phyloP scores from a whole-genome alignment of 495 filamentous ascomycete species.

The Paragyromitra xinjiangensis region DNA sequence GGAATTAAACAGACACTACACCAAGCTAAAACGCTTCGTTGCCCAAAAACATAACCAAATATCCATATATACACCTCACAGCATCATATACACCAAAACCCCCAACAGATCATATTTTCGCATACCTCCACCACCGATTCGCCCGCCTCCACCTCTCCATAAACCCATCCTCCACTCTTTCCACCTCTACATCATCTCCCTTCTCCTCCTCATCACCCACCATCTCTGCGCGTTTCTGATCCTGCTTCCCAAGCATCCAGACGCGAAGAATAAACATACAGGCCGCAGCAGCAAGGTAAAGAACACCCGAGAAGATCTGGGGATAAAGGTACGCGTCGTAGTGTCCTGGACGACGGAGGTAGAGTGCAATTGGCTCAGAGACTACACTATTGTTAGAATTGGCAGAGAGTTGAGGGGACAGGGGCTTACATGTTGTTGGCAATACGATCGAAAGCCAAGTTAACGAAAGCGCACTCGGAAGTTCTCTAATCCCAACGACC shows the following conservation, averaged over 20 bases:
- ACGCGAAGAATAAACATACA: constrained; percentile 66
- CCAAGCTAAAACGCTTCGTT: not conserved
- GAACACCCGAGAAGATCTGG: constrained; percentile 72
- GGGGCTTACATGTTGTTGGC: constrained; percentile 63
- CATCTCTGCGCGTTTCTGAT: constrained; percentile 58
- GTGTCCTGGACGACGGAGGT: constrained; percentile 64
- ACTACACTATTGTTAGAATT: constrained; percentile 55
- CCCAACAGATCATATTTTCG: constrained; percentile 11
- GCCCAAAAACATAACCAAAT: not conserved
- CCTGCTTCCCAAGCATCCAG: constrained; percentile 70
- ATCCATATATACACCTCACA: not conserved
- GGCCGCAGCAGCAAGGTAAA: constrained; percentile 69
- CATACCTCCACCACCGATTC: constrained; percentile 49
- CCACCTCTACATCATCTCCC: not conserved
- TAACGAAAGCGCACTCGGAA: constrained; percentile 70
- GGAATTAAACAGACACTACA: not conserved
- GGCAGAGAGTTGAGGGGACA: not conserved
- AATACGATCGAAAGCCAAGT: constrained; percentile 71
- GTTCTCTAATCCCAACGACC: constrained; percentile 69
- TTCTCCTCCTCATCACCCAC: constrained; percentile 42
- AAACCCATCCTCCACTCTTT: not conserved
- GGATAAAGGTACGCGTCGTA: constrained; percentile 67
- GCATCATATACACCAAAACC: not conserved
- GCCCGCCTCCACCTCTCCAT: constrained; percentile 47
- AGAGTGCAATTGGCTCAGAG: constrained; percentile 69